Conservation (phyloP, 768 basidiomycete species). For the Suillus occidentalis region DNA sequence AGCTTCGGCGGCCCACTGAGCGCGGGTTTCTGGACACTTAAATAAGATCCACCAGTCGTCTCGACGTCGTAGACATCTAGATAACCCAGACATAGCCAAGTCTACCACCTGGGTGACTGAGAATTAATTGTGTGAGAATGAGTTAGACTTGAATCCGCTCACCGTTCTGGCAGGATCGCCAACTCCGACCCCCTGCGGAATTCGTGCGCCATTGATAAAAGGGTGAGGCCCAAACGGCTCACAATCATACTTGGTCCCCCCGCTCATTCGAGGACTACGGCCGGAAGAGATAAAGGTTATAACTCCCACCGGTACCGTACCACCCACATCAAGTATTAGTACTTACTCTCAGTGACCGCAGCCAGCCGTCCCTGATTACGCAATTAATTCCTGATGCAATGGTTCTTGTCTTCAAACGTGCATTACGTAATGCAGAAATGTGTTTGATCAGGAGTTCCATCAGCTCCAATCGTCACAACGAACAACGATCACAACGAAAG, state of each 20-base stretch:
- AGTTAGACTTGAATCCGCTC: slow-evolving; percentile 8
- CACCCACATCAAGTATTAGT: neutral
- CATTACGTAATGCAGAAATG: neutral
- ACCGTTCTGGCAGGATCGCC: slow-evolving; percentile 54
- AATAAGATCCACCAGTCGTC: slow-evolving; percentile 42
- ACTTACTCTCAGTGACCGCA: no score
- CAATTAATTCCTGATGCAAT: no score
- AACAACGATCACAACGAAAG: neutral
- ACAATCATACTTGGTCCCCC: neutral
- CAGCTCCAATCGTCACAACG: neutral
- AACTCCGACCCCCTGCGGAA: slow-evolving; percentile 36
- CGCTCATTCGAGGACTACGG: slow-evolving; percentile 4
- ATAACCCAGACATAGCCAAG: slow-evolving; percentile 49
- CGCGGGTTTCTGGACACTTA: slow-evolving; percentile 25
- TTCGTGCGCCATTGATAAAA: slow-evolving; percentile 45
- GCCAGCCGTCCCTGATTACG: no score
- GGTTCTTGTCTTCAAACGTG: neutral
- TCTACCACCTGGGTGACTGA: slow-evolving; percentile 40
- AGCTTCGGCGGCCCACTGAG: slow-evolving; percentile 35
- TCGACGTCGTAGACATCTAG: slow-evolving; percentile 40
- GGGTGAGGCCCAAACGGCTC: slow-evolving; percentile 47
- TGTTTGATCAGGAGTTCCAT: neutral
- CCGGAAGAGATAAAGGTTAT: neutral
- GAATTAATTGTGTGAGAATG: neutral
- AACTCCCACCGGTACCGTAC: neutral